A percentile compares a stretch with the other conserved stretches of the same genome.
These are phyloP conservation scores for Phytophthora agathidicida DNA, from an alignment of 352 stramenopile genomes.

Conservation along the genomic window DNA sequence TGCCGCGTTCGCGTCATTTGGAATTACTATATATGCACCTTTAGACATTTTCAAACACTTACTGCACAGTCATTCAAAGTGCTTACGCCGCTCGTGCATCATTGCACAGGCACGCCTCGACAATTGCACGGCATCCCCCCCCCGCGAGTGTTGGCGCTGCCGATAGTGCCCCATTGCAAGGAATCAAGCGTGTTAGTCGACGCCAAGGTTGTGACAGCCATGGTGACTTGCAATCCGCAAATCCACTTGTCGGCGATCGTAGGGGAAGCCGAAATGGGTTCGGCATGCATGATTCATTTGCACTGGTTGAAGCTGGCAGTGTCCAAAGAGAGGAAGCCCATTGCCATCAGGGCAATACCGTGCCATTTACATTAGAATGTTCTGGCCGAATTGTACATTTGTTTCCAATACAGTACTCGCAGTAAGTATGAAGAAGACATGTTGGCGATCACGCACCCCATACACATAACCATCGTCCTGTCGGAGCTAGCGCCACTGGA, in stretches of 20 bases:
- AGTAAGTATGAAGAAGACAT: neutral
- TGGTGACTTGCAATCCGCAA: slow-evolving; percentile 10
- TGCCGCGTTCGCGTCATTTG: too few species aligned
- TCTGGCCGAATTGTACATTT: too few species aligned
- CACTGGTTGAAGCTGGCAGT: slow-evolving; percentile 13
- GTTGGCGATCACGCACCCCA: neutral
- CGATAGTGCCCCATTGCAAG: neutral
- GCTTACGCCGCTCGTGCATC: too few species aligned
- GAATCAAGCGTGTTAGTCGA: slow-evolving; percentile 11
- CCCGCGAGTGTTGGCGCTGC: too few species aligned
- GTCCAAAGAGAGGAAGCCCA: too few species aligned
- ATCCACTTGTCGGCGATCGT: slow-evolving; percentile 26
- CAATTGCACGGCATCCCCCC: too few species aligned
- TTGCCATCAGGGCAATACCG: too few species aligned
- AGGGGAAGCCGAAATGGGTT: slow-evolving; percentile 23
- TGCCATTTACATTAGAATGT: too few species aligned
- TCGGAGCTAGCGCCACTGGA: slow-evolving; percentile 1
- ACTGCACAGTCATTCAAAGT: too few species aligned
- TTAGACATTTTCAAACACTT: too few species aligned
- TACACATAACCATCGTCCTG: neutral
- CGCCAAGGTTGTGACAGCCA: neutral
- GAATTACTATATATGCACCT: too few species aligned
- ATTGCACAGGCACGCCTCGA: slow-evolving; percentile 6
- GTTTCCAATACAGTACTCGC: too few species aligned
- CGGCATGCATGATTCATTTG: slow-evolving; percentile 7